Evolutionary conservation across 495 filamentous ascomycete species (phyloP), one percentile per base, ranked within the genome.

Genomic region (Penicillium odoratum): DNA sequence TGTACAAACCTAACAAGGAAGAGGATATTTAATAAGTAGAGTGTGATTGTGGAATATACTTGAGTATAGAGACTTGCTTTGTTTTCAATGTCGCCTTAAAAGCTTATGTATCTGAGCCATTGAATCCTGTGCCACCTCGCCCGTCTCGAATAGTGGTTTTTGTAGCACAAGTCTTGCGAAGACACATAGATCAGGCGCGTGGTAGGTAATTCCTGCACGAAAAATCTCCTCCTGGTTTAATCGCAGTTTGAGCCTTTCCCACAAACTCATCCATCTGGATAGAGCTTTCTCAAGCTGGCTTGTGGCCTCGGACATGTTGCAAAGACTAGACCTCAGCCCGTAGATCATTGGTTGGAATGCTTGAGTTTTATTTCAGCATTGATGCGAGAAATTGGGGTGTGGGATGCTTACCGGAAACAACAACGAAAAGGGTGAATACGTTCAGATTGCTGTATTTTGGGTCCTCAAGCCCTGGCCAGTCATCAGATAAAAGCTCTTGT

Each of bases 51-150:
- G 21, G 21, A 21, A 21, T 21, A 26, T 26, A 13, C 15, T 47
- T 29, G 44, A 13, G 15, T n/a, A 40, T 40, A 21, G 21, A 21
- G 21, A 33, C 30, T 33, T 33, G 30, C 31, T 28, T 53, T 16
- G 50, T 29, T 42, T 31, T 13, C 31, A 28, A 26, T 40, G 44
- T 25, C 30, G 21, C 34, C 50, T 61, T 16, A 63, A 30, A 16
- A 63, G 45, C n/a, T 57, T 33, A 31, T 63, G 57, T 5, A 63
- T 56, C 31, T 49, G 49, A 6, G 44, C 50, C 61, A 60, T 63
- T 0, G 61, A 59, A 11, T 63, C 57, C 38, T 48, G 45, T 13
- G 57, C 56, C 42, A 63, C 54, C 28, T 54, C 53, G 10, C 53
- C 57, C 2, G 61, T 53, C 9, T 57, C 57, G 1, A 45, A 56